A percentile compares a stretch with the other conserved stretches of the same genome.
These are phyloP conservation scores for Fusarium sp. DNA, from an alignment of 2,329 filamentous ascomycete species.

Conservation along the genomic window DNA sequence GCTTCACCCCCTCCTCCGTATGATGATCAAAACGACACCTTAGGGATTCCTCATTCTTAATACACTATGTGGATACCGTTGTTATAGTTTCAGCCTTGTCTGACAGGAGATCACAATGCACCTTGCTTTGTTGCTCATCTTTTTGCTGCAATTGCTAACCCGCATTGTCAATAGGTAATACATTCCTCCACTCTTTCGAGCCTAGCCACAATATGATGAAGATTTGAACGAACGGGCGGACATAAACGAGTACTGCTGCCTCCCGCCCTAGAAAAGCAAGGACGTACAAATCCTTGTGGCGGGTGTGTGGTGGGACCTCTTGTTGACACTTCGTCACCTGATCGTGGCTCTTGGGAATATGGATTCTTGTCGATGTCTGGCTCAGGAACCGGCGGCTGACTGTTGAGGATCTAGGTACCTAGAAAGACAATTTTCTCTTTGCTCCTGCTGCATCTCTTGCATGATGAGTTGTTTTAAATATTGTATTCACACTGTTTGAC, in stretches of 20 bases:
- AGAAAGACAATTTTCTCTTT: constrained; percentile 39
- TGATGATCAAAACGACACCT: constrained; percentile 76
- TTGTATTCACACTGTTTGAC: constrained; percentile 77
- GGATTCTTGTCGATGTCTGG: constrained; percentile 49
- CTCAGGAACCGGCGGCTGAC: constrained; percentile 51
- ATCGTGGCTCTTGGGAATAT: constrained; percentile 58
- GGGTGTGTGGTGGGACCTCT: constrained; percentile 67
- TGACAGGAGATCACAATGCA: constrained; percentile 63
- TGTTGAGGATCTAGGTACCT: constrained; percentile 54
- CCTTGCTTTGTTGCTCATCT: constrained; percentile 36
- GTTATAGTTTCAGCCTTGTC: constrained; percentile 79
- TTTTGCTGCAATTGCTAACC: constrained; percentile 55
- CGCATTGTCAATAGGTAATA: constrained; percentile 60
- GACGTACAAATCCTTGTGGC: constrained; percentile 75
- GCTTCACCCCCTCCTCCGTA: constrained; percentile 51
- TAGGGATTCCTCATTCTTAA: constrained; percentile 80
- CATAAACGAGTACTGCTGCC: constrained; percentile 72
- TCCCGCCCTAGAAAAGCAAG: constrained; percentile 68
- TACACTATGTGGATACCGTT: constrained; percentile 75
- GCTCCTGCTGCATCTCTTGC: constrained; percentile 40
- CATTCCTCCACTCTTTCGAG: constrained; percentile 24
- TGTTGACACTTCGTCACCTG: constrained; percentile 79
- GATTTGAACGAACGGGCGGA: constrained; percentile 80
- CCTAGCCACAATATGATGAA: constrained; percentile 68
- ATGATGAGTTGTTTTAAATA: constrained; percentile 69